phyloP scores from a whole-genome alignment of 768 basidiomycete genomes.

The Suillus hirtellus region DNA sequence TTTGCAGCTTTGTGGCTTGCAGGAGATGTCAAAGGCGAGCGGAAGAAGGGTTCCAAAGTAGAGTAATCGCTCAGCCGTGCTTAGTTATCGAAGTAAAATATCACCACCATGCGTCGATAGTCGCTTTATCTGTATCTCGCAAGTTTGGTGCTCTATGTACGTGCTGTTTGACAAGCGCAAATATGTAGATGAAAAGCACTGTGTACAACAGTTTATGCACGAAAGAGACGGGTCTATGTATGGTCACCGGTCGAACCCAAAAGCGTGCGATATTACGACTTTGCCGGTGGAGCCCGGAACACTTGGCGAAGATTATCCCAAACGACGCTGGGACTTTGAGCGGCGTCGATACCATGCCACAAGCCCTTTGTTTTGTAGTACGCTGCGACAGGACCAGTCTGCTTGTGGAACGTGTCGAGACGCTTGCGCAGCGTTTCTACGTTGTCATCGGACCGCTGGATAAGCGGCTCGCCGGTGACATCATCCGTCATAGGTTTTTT shows the following conservation, averaged over 20 bases:
- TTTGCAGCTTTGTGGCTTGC: conserved; percentile 89
- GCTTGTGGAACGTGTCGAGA: conserved; percentile 82
- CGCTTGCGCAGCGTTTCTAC: conserved; percentile 93
- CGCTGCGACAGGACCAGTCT: conserved; percentile 94
- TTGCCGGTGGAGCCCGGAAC: conserved; percentile 43
- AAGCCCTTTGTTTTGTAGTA: conserved; percentile 93
- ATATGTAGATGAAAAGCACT: conserved; percentile 30
- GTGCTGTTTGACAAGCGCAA: conserved; percentile 4
- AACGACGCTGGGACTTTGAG: conserved; percentile 88
- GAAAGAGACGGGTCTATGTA: background rate
- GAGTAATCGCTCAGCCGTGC: conserved; percentile 19
- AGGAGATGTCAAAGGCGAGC: conserved; percentile 70
- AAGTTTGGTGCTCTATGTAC: conserved; percentile 4
- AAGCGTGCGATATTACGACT: conserved; percentile 16
- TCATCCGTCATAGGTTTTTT: conserved; percentile 96
- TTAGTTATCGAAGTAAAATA: conserved; percentile 9
- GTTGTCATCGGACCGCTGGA: conserved; percentile 98
- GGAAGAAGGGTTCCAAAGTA: conserved; percentile 44
- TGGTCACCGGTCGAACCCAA: background rate
- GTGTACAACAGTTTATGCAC: conserved; percentile 14
- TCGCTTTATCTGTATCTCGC: background rate
- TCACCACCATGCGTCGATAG: background rate
- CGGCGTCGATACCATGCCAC: conserved; percentile 90
- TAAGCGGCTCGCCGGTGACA: conserved; percentile 90
- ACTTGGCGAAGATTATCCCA: conserved; percentile 80